Percentiles rank a stretch among this genome's conserved stretches.
Evolutionary conservation across 2,329 filamentous ascomycete species (phyloP).

Genomic region (Colletotrichum sp.): DNA sequence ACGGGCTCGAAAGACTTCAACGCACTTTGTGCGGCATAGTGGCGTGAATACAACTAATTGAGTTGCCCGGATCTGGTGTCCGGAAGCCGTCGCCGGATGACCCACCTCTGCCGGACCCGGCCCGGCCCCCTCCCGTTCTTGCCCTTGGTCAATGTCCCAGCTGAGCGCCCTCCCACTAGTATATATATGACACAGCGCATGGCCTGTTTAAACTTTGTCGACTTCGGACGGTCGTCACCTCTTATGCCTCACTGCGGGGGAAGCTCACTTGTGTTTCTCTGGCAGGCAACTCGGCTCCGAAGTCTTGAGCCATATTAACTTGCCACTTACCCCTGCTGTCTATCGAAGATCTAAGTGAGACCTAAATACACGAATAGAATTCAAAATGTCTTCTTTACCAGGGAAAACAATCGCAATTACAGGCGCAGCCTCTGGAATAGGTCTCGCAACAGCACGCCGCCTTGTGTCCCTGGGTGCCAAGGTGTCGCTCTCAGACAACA

Average conservation of each 20-base stretch:
- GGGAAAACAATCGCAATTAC: conserved; percentile 53
- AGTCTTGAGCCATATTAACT: neutral
- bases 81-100: neutral
- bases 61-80: neutral
- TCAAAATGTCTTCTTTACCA: conserved; percentile 9
- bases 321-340: neutral
- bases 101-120: neutral
- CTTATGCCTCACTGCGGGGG: neutral
- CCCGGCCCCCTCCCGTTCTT: neutral
- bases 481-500: conserved; percentile 54
- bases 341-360: neutral
- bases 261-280: neutral
- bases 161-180: neutral
- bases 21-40: neutral
- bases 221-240: neutral
- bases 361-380: accelerated
- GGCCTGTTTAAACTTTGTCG: neutral
- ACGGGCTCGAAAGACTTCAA: neutral
- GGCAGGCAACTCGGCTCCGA: neutral
- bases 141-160: neutral
- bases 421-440: conserved; percentile 54
- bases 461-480: conserved; percentile 47
- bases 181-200: neutral
- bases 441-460: conserved; percentile 48
- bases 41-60: neutral